Conservation (phyloP, 805 yeast species). For the Hermanozyma aechmeae region DNA sequence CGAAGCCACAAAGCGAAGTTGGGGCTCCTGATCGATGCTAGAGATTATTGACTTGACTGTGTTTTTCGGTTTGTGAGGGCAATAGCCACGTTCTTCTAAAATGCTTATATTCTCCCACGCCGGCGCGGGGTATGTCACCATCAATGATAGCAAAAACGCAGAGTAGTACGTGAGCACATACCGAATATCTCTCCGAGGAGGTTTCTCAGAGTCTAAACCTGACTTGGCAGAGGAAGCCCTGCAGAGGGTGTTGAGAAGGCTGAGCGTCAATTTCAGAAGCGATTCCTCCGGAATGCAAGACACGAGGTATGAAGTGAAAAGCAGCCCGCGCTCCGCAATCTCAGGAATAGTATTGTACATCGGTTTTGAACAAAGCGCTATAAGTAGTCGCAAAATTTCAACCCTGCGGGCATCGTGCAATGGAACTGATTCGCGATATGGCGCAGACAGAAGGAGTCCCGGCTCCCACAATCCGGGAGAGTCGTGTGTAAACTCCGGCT, state of each 20-base stretch:
- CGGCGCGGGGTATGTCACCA: constrained; percentile 60
- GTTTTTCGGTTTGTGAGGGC: constrained; percentile 31
- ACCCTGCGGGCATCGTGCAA: constrained; percentile 53
- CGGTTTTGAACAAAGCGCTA: constrained; percentile 52
- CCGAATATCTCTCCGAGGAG: constrained; percentile 32
- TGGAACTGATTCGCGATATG: constrained; percentile 15
- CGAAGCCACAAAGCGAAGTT: constrained; percentile 39
- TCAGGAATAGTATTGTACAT: constrained; percentile 40
- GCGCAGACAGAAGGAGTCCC: constrained; percentile 52
- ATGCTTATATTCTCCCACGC: constrained; percentile 25
- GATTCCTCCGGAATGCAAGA: constrained; percentile 40
- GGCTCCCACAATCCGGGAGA: too few relatives aligned
- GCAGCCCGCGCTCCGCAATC: constrained; percentile 45
- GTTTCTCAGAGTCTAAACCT: constrained; percentile 27
- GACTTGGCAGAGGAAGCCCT: constrained; percentile 38
- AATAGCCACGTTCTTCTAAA: constrained; percentile 20
- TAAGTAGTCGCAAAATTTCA: constrained; percentile 54
- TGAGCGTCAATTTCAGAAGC: constrained; percentile 48
- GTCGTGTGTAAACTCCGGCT: too few relatives aligned
- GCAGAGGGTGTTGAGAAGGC: constrained; percentile 57
- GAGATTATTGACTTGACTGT: constrained; percentile 43
- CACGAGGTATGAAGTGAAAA: constrained; percentile 49
- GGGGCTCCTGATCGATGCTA: constrained; percentile 44
- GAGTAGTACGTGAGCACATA: constrained; percentile 42
- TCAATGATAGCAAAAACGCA: constrained; percentile 50